These are phyloP conservation scores for Echinochloa phyllopogon DNA, from an alignment of 176 grass and related monocot species.

Conservation along the genomic window DNA sequence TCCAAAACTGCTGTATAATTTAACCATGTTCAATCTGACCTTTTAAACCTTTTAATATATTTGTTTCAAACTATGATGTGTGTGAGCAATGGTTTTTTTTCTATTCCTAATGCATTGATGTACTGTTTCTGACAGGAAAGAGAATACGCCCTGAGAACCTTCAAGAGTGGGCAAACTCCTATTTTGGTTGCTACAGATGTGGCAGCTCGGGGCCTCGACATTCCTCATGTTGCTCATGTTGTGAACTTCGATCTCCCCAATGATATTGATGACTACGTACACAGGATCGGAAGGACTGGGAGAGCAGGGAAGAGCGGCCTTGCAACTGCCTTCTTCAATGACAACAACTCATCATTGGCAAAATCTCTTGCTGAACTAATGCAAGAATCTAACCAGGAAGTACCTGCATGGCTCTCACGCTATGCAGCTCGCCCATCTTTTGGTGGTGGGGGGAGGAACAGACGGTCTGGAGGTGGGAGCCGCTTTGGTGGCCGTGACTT, in stretches of 20 bases:
- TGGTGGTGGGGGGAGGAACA: slow-evolving; percentile 64
- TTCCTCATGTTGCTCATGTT: slow-evolving; percentile 97
- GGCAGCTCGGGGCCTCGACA: slow-evolving; percentile 90
- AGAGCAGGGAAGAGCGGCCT: slow-evolving; percentile 79
- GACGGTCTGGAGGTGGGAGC: slow-evolving; percentile 56
- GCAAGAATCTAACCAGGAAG: slow-evolving; percentile 93
- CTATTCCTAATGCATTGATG: slow-evolving; percentile 20
- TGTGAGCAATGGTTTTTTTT: neutral
- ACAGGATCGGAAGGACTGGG: slow-evolving; percentile 88
- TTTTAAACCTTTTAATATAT: neutral
- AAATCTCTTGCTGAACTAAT: slow-evolving; percentile 70
- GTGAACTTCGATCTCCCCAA: slow-evolving; percentile 97
- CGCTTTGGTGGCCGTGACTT: slow-evolving; percentile 86
- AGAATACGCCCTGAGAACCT: slow-evolving; percentile 82
- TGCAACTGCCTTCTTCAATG: slow-evolving; percentile 92
- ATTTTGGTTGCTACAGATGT: slow-evolving; percentile 97
- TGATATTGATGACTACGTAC: slow-evolving; percentile 85
- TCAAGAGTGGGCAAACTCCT: slow-evolving; percentile 85
- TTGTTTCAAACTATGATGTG: neutral
- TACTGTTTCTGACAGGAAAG: slow-evolving; percentile 63
- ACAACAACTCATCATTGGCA: slow-evolving; percentile 70
- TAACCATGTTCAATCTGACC: neutral
- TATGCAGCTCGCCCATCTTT: slow-evolving; percentile 76
- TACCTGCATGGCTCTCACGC: slow-evolving; percentile 70
- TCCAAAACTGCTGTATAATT: neutral